A percentile compares a stretch with the other conserved stretches of the same genome.
These are phyloP conservation scores for Excoecaria agallocha DNA, from an alignment of 345 rosid species.

Conservation along the genomic window DNA sequence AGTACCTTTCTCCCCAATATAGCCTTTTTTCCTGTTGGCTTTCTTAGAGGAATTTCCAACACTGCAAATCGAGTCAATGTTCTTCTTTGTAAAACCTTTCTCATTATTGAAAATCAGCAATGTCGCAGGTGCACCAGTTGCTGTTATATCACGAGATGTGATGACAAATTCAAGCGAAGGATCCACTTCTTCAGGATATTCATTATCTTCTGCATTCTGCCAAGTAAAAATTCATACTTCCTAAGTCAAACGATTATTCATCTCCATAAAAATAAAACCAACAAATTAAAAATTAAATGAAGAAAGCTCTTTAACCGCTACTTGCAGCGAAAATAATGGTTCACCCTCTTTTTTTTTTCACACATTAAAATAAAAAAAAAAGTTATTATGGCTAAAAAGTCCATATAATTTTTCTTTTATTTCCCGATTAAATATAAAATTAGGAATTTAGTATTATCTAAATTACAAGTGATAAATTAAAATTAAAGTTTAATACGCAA, in stretches of 20 bases:
- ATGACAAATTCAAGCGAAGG: constrained; percentile 74
- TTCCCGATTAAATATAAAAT: too few relatives aligned
- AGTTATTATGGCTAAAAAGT: too few relatives aligned
- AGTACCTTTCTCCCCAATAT: constrained; percentile 79
- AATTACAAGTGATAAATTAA: too few relatives aligned
- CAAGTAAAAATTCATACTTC: neutral
- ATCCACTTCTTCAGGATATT: constrained; percentile 52
- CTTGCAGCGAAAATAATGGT: too few relatives aligned
- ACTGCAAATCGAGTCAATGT: constrained; percentile 65
- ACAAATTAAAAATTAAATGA: neutral
- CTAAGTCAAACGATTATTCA: neutral
- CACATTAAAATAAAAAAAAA: too few relatives aligned
- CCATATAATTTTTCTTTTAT: too few relatives aligned
- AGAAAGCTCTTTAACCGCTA: neutral
- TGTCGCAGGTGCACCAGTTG: constrained; percentile 63
- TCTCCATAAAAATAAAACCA: neutral
- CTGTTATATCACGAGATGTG: constrained; percentile 67
- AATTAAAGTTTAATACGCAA: too few relatives aligned
- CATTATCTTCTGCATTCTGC: constrained; percentile 80
- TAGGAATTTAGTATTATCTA: too few relatives aligned
- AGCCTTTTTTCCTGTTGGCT: constrained; percentile 58
- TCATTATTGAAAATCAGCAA: constrained; percentile 66
- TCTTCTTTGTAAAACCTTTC: constrained; percentile 53
- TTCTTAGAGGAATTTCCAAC: constrained; percentile 71
- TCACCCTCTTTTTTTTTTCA: too few relatives aligned